These are phyloP conservation scores for Jacaranda copaia DNA, from an alignment of 257 asterid genomes.

Conservation along the genomic window DNA sequence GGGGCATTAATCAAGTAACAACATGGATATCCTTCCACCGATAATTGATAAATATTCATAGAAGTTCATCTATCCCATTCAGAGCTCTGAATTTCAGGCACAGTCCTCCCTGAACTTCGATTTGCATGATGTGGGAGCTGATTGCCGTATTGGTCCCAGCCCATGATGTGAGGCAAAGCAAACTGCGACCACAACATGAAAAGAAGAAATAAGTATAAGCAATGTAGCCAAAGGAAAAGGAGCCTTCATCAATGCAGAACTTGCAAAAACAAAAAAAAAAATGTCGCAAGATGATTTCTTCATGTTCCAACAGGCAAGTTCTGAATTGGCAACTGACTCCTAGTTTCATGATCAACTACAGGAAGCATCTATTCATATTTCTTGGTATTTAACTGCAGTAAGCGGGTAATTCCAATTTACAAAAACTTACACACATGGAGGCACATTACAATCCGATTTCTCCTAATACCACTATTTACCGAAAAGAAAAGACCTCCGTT, in stretches of 20 bases:
- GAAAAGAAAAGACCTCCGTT: not conserved
- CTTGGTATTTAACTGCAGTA: not conserved
- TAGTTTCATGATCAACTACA: not conserved
- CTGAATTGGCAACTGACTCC: not conserved
- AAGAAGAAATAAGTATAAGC: not conserved
- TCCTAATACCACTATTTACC: not conserved
- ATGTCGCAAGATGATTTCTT: not conserved
- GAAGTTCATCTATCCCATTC: conserved; percentile 81
- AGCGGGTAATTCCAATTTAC: not conserved
- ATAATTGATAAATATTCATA: not conserved
- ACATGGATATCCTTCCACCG: conserved; percentile 20
- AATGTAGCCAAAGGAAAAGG: not conserved
- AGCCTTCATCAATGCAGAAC: not conserved
- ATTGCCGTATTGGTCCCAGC: conserved; percentile 71
- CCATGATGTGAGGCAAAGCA: conserved; percentile 95
- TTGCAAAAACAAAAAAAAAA: not conserved
- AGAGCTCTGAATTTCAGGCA: conserved; percentile 51
- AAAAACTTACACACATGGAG: not conserved
- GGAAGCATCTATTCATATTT: not conserved
- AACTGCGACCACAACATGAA: conserved; percentile 59
- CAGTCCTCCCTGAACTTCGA: conserved; percentile 42
- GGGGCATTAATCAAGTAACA: conserved; percentile 2
- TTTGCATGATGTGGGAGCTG: conserved; percentile 41
- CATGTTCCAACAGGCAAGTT: not conserved
- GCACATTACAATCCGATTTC: not conserved